Conservation (phyloP, 345 rosid genomes). For the Brassica cretica region DNA sequence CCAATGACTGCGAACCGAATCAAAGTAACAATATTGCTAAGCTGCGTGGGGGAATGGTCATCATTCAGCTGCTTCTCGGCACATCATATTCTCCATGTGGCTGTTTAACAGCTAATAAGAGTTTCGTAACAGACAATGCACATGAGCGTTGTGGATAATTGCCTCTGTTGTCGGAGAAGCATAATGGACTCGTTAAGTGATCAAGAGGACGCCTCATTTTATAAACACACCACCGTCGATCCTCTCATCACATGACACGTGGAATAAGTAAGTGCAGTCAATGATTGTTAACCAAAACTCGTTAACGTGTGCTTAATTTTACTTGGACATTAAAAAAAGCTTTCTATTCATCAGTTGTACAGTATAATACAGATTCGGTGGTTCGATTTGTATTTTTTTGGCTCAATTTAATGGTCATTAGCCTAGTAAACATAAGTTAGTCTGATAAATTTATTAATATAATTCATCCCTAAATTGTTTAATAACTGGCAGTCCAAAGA, state of each 20-base stretch:
- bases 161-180: constrained; percentile 29
- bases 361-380: constrained; percentile 10
- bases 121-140: constrained; percentile 36
- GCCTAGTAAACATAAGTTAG: too few relatives aligned
- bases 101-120: constrained; percentile 17
- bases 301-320: constrained; percentile 18
- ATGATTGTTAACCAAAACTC: constrained; percentile 32
- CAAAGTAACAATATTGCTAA: not conserved
- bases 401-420: not conserved
- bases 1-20: not conserved
- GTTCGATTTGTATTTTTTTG: not conserved
- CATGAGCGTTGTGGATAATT: constrained; percentile 42
- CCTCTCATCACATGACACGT: constrained; percentile 22
- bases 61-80: constrained; percentile 3
- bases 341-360: not conserved
- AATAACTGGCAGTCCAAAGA: not conserved
- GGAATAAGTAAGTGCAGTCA: constrained; percentile 11
- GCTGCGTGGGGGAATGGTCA: not conserved
- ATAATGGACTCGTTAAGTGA: constrained; percentile 33
- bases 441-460: too few relatives aligned
- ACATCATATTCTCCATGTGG: constrained; percentile 9
- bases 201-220: constrained; percentile 5
- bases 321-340: not conserved
- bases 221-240: constrained; percentile 25
- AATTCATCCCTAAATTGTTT: not conserved